Percentiles rank a stretch among this genome's conserved stretches.
Conservation (phyloP, 2,329 filamentous ascomycete species). For the Plectosphaerella sp. region DNA sequence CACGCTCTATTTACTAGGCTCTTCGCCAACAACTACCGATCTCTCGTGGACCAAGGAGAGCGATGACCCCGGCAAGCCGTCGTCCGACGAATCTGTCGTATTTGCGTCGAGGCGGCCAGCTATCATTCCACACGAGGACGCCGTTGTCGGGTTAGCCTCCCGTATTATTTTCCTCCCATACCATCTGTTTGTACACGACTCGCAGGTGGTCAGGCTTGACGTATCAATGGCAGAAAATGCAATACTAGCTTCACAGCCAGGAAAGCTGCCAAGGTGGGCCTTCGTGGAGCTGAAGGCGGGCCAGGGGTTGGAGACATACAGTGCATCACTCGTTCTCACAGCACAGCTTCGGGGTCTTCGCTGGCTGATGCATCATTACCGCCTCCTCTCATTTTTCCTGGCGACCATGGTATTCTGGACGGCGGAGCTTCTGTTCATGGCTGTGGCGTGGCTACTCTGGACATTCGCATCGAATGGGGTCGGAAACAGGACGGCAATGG, state of each 20-base stretch:
- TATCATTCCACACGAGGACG: slow-evolving; percentile 75
- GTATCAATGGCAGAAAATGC: slow-evolving; percentile 72
- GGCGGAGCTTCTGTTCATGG: slow-evolving; percentile 65
- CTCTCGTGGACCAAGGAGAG: background rate
- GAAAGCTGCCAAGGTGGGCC: slow-evolving; percentile 39
- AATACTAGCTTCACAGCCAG: slow-evolving; percentile 45
- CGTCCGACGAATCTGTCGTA: slow-evolving; percentile 37
- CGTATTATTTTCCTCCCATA: slow-evolving; percentile 62
- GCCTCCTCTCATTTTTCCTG: slow-evolving; percentile 61
- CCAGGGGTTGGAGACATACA: slow-evolving; percentile 72
- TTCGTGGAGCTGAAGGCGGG: slow-evolving; percentile 65
- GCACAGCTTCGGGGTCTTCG: slow-evolving; percentile 73
- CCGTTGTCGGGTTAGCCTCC: slow-evolving; percentile 57
- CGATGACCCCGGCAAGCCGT: background rate
- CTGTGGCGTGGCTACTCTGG: slow-evolving; percentile 59
- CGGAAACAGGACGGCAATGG: background rate
- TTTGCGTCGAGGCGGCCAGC: slow-evolving; percentile 68
- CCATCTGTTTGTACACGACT: slow-evolving; percentile 61
- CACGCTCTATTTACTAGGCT: slow-evolving; percentile 63
- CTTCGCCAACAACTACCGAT: slow-evolving; percentile 8
- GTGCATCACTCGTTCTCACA: slow-evolving; percentile 60
- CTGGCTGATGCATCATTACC: slow-evolving; percentile 85
- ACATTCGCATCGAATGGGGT: slow-evolving; percentile 1
- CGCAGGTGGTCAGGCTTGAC: slow-evolving; percentile 58
- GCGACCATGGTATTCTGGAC: slow-evolving; percentile 74